A percentile compares a stretch with the other conserved stretches of the same genome.
These are phyloP conservation scores for Apiospora hydei DNA, from an alignment of 2,329 filamentous ascomycete species.

Conservation along the genomic window DNA sequence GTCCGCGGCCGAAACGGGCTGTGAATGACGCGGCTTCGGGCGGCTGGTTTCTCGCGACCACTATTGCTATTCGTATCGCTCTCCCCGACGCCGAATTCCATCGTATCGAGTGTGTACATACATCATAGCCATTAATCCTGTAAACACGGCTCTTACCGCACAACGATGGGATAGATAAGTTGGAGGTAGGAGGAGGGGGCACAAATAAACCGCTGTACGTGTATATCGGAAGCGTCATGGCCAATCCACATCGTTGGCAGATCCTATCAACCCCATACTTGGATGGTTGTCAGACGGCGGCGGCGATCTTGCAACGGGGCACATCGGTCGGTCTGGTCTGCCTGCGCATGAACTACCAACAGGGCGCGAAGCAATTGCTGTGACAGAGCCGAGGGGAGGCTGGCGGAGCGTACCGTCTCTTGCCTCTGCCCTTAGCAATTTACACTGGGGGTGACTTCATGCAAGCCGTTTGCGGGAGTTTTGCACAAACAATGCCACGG, in stretches of 20 bases:
- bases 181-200: not conserved
- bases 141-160: not conserved
- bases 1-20: slow-evolving; percentile 4
- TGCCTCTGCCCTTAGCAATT: slow-evolving; percentile 5
- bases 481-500: slow-evolving; percentile 29
- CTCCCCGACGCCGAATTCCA: not conserved
- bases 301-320: slow-evolving; percentile 34
- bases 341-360: slow-evolving; percentile 34
- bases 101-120: not conserved
- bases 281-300: slow-evolving; percentile 35
- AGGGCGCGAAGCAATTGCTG: slow-evolving; percentile 39
- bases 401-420: slow-evolving; percentile 34
- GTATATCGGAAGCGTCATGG: slow-evolving; percentile 23
- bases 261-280: slow-evolving; percentile 33
- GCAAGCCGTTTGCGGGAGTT: slow-evolving; percentile 29
- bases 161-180: not conserved
- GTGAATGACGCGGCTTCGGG: slow-evolving; percentile 6
- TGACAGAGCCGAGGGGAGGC: slow-evolving; percentile 33
- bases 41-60: not conserved
- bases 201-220: not conserved
- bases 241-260: slow-evolving; percentile 34
- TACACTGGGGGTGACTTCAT: slow-evolving; percentile 31
- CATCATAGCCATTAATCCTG: not conserved
- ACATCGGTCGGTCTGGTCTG: slow-evolving; percentile 13
- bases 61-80: not conserved